Percentiles rank a stretch among this genome's conserved stretches.
Conservation (phyloP, 2,329 filamentous ascomycete species). For the Fusarium setosum region DNA sequence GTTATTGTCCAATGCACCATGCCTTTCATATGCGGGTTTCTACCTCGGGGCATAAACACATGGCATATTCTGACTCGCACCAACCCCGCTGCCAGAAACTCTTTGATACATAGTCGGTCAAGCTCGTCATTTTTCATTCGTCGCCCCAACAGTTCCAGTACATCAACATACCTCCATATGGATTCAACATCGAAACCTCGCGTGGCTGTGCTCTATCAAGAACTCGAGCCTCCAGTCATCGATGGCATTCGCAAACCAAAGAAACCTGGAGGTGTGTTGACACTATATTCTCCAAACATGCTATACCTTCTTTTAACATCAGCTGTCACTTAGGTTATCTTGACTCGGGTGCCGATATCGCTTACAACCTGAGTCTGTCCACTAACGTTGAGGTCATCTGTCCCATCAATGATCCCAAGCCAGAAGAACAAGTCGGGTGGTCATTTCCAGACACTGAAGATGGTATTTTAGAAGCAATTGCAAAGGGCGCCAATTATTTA, state of each 20-base stretch:
- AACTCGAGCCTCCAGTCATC: slow-evolving; percentile 57
- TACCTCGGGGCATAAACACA: background rate
- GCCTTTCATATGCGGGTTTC: background rate
- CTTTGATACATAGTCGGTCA: background rate
- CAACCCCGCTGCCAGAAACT: background rate
- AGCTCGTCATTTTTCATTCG: background rate
- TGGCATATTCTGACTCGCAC: background rate
- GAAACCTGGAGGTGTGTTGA: slow-evolving; percentile 53
- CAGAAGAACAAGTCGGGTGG: slow-evolving; percentile 22
- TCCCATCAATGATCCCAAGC: slow-evolving; percentile 9
- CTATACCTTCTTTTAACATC: background rate
- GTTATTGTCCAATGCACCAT: background rate
- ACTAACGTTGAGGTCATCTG: slow-evolving; percentile 25
- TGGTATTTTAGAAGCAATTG: slow-evolving; percentile 45
- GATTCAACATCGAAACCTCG: slow-evolving; percentile 8
- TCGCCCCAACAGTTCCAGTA: background rate
- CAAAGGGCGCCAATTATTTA: slow-evolving; percentile 55
- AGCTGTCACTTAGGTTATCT: slow-evolving; percentile 25
- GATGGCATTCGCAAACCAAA: slow-evolving; percentile 60
- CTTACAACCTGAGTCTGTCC: slow-evolving; percentile 26
- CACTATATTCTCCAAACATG: background rate
- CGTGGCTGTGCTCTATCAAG: slow-evolving; percentile 60
- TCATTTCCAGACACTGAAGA: slow-evolving; percentile 34
- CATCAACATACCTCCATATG: background rate
- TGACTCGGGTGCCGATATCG: slow-evolving; percentile 35